Evolutionary conservation across 75 land plant species (phyloP), one percentile per base, ranked within the genome.

Genomic region (Selaginella moellendorffii): DNA sequence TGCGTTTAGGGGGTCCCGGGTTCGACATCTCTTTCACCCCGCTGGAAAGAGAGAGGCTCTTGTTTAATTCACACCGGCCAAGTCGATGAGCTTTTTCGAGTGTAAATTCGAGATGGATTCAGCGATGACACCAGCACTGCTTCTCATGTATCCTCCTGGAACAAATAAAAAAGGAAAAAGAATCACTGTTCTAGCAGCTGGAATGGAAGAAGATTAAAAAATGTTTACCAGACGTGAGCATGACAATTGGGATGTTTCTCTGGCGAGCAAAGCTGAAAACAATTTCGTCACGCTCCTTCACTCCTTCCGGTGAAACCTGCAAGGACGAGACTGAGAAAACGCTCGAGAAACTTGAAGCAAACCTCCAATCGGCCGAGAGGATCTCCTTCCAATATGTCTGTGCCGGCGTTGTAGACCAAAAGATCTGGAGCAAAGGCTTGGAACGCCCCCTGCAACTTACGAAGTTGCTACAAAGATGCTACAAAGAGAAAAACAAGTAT

Each of bases 341-440:
- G n/a, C n/a, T n/a, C n/a, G n/a, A n/a, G n/a, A n/a, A n/a, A n/a
- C n/a, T n/a, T n/a, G n/a, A n/a, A n/a, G n/a, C 71, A 60, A 64
- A 93, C 98, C 79, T 72, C 80, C 67, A 95, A 65, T 53, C 76
- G 66, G 26, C 99, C 99, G 29, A 95, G 67, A 8, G 88, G 97
- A 80, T 95, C 99, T 27, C 99, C 99, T 61, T 82, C 87, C n/a
- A 95, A 72, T 61, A 90, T 82, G 70, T 95, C 99, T 42, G 99
- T 95, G 25, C 99, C 99, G 56, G 99, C 97, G 81, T 95, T 95
- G 65, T 95, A 95, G 22, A 95, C 28, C 1, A 95, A 30, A 70
- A 95, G 54, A 54, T 90, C 97, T 53, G 99, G 98, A 26, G 78
- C 68, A 75, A 85, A 93, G 2, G 26, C 67, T 25, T 61, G 17